phyloP scores from a whole-genome alignment of 2,329 filamentous ascomycete species.

The Sarocladiaceae sp. region DNA sequence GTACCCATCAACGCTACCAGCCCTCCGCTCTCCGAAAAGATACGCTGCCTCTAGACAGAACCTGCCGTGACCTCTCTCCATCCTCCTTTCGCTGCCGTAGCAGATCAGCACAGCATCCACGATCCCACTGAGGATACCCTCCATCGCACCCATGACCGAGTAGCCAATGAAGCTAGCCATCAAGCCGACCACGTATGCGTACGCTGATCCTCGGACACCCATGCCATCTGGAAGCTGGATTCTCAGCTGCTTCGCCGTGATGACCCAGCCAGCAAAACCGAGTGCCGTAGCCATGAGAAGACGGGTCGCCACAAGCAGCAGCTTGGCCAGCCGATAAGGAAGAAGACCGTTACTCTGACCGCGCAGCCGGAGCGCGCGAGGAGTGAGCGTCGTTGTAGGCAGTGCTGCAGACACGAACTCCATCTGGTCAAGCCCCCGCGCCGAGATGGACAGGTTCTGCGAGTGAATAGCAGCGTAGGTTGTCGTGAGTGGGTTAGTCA shows the following conservation, averaged over 20 bases:
- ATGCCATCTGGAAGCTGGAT: conserved; percentile 48
- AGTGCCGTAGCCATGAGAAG: conserved; percentile 86
- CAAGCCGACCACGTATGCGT: conserved; percentile 89
- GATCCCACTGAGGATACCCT: conserved; percentile 79
- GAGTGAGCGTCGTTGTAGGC: conserved; percentile 66
- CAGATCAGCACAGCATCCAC: conserved; percentile 86
- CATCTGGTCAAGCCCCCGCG: conserved; percentile 74
- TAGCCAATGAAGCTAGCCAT: conserved; percentile 93
- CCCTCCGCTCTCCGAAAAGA: conserved; percentile 66
- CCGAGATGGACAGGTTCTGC: conserved; percentile 69
- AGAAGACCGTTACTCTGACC: conserved; percentile 51
- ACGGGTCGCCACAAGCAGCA: conserved; percentile 83
- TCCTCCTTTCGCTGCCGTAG: conserved; percentile 82
- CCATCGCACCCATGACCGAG: conserved; percentile 85
- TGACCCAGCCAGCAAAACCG: conserved; percentile 95
- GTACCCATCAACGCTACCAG: conserved; percentile 16
- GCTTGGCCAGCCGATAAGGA: conserved; percentile 84
- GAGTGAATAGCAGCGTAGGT: conserved; percentile 95
- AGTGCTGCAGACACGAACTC: conserved; percentile 68
- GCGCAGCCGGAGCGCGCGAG: conserved; percentile 39
- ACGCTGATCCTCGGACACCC: conserved; percentile 70
- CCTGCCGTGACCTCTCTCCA: conserved; percentile 59
- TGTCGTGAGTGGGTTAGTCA: conserved; percentile 86
- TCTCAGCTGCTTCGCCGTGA: conserved; percentile 73
- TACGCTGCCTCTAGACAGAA: conserved; percentile 91